phyloP scores from a whole-genome alignment of 2,329 filamentous ascomycete genomes.

The Penicillium paneum region DNA sequence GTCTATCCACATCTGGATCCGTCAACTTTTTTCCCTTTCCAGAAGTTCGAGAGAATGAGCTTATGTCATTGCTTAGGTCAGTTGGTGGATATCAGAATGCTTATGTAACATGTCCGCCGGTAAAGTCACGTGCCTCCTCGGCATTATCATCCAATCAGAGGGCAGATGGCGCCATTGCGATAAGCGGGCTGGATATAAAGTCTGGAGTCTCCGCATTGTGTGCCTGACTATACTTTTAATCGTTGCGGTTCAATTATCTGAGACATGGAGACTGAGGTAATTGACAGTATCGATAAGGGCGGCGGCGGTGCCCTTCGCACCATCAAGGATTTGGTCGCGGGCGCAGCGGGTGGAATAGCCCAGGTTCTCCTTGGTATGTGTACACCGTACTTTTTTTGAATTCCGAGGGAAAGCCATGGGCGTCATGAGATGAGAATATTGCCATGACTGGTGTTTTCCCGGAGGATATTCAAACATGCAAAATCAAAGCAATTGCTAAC shows the following conservation, averaged over 20 bases:
- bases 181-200: conserved; percentile 14
- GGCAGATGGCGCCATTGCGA: conserved; percentile 22
- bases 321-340: conserved; percentile 85
- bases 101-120: conserved; percentile 16
- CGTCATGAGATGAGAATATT: neutral
- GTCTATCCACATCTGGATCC: conserved; percentile 14
- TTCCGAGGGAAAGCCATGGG: conserved; percentile 5
- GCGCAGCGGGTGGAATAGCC: conserved; percentile 85
- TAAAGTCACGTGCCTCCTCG: conserved; percentile 32
- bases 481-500: conserved; percentile 25
- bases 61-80: conserved; percentile 15
- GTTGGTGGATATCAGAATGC: neutral
- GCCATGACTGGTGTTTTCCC: neutral
- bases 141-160: conserved; percentile 34
- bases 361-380: conserved; percentile 86
- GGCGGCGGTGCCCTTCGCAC: conserved; percentile 55
- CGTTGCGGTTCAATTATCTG: conserved; percentile 2
- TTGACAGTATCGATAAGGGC: conserved; percentile 38
- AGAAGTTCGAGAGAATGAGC: conserved; percentile 13
- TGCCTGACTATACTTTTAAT: conserved; percentile 4
- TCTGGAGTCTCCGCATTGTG: conserved; percentile 10
- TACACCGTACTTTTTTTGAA: conserved; percentile 4
- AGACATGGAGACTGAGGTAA: conserved; percentile 35
- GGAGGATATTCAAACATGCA: neutral
- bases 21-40: conserved; percentile 17